Conservation (phyloP, 768 basidiomycete genomes). For the Asterophora parasitica region DNA sequence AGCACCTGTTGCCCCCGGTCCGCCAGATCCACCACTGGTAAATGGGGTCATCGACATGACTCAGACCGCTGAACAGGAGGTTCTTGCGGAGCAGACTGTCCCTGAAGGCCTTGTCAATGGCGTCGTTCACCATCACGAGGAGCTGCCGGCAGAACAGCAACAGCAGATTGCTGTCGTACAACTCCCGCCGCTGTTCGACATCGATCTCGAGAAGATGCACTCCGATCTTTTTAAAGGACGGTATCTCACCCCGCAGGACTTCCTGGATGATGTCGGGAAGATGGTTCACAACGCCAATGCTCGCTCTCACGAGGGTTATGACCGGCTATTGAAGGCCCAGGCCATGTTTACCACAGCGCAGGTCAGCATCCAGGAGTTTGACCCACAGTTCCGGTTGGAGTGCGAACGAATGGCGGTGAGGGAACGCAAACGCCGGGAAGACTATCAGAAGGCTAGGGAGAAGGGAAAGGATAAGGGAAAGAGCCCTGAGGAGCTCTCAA, state of each 20-base stretch:
- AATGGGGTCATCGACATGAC: slow-evolving; percentile 43
- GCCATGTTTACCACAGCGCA: slow-evolving; percentile 86
- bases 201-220: slow-evolving; percentile 93
- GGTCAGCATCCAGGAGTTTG: slow-evolving; percentile 84
- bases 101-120: slow-evolving; percentile 40
- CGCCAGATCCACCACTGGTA: slow-evolving; percentile 31
- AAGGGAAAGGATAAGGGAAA: slow-evolving; percentile 35
- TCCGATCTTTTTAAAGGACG: slow-evolving; percentile 75
- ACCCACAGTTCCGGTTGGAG: slow-evolving; percentile 70
- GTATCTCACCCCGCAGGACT: slow-evolving; percentile 85
- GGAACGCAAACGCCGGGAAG: slow-evolving; percentile 64
- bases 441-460: slow-evolving; percentile 49
- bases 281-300: slow-evolving; percentile 73
- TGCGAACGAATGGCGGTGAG: slow-evolving; percentile 84
- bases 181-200: slow-evolving; percentile 61
- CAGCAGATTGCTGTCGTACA: slow-evolving; percentile 33
- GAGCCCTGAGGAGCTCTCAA: slow-evolving; percentile 19
- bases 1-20: slow-evolving; percentile 26
- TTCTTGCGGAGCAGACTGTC: slow-evolving; percentile 18
- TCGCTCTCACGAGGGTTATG: slow-evolving; percentile 57
- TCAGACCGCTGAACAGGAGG: slow-evolving; percentile 24
- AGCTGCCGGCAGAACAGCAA: slow-evolving; percentile 25
- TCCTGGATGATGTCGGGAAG: slow-evolving; percentile 77
- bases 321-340: slow-evolving; percentile 76
- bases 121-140: slow-evolving; percentile 22